Evolutionary conservation across 1,284 basidiomycete genomes (phyloP), one percentile per base, ranked within the genome.

Genomic region (Pseudozyma hubeiensis): DNA sequence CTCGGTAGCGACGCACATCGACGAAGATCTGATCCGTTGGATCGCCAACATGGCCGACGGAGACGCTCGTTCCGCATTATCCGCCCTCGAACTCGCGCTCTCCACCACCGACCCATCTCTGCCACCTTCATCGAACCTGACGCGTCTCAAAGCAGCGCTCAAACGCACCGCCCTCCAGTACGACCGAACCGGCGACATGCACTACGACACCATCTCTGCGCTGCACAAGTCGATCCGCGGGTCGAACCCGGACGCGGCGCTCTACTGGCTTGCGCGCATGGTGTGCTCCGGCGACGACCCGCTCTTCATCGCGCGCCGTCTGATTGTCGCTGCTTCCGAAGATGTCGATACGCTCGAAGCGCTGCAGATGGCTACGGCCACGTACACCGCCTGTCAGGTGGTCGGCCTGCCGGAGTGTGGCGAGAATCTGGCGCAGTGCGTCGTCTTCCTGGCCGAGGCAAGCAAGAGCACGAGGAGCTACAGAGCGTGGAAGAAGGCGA

Each of bases 131-230:
- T 59, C 61, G 4, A 76, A 77, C n/a, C 39, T 75, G 29, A 9
- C n/a, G 3, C 46, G 53, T 3, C 76, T 81, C 30, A 77, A 79
- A 43, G 59, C 49, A 29, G 64, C 74, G 11, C 62, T 81, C 10
- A 72, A 75, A 46, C 64, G 78, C n/a, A 78, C 69, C 24, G 68
- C 74, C 1, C 56, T 82, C 11, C 74, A 75, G 40, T 83, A 83
- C 61, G 81, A 83, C 47, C 78, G 83, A 3, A 77, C 81, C 14
- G 83, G 79, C 31, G 84, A 85, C 43, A 75, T 78, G 62, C 85
- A 86, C 60, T 95, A 94, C 84, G 92, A 95, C 82, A 90, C 93
- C 87, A 95, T 96, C 74, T 91, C 90, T 33, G 93, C 93, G 4
- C 66, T 85, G n/a, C 94, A 96, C 85, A 96, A 96, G 84, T 90